Percentiles rank a stretch among this genome's conserved stretches.
Conservation (phyloP, 108 stramenopile genomes). For the Phaeodactylum tricornutum region DNA sequence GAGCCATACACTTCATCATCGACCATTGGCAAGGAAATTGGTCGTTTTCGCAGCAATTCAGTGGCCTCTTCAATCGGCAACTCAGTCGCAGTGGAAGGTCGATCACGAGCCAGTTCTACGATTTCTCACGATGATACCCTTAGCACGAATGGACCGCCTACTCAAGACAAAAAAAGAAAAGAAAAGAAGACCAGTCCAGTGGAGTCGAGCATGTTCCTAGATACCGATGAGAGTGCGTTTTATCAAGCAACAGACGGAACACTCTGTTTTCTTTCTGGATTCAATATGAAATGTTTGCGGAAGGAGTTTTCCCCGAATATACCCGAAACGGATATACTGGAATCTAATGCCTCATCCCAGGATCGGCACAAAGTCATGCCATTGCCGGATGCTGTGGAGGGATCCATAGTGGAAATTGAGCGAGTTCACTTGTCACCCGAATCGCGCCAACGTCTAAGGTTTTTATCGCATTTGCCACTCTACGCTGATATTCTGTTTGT, state of each 20-base stretch:
- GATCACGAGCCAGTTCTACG: too few relatives aligned
- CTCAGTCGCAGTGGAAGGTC: too few relatives aligned
- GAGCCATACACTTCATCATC: too few relatives aligned
- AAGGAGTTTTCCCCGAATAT: constrained; percentile 37
- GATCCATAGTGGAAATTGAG: constrained; percentile 52
- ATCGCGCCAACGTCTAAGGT: constrained; percentile 50
- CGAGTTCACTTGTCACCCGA: constrained; percentile 37
- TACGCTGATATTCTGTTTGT: constrained; percentile 48
- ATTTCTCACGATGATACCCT: too few relatives aligned
- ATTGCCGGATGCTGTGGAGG: constrained; percentile 58
- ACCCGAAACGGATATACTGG: background rate
- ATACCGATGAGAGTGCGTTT: constrained; percentile 28
- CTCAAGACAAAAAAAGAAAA: too few relatives aligned
- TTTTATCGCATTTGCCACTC: constrained; percentile 65
- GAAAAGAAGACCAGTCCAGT: too few relatives aligned
- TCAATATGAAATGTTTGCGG: constrained; percentile 61
- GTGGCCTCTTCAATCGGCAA: too few relatives aligned
- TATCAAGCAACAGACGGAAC: constrained; percentile 77
- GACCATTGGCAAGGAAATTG: too few relatives aligned
- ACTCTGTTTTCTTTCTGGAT: constrained; percentile 53
- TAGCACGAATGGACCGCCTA: too few relatives aligned
- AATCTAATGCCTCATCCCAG: constrained; percentile 5
- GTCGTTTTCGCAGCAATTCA: too few relatives aligned
- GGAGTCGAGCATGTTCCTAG: too few relatives aligned
- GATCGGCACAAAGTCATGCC: constrained; percentile 12